These are phyloP conservation scores for Dictyostelium firmibasis DNA, from an alignment of 78 protist species.

Conservation along the genomic window DNA sequence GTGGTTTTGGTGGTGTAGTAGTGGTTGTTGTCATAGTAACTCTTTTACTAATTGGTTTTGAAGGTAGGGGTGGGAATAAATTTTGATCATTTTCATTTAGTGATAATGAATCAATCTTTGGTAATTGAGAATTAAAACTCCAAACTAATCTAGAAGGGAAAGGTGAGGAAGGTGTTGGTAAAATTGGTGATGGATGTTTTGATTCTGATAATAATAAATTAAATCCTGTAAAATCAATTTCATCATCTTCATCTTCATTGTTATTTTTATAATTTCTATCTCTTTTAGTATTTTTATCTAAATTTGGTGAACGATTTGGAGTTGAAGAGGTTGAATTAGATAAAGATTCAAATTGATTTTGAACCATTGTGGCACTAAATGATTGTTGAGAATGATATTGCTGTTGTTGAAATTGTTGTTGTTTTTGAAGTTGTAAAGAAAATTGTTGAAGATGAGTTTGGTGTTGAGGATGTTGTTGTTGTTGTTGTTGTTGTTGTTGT, in stretches of 20 bases:
- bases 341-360: neutral
- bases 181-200: neutral
- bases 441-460: neutral
- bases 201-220: neutral
- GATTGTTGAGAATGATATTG: neutral
- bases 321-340: conserved; percentile 8
- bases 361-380: neutral
- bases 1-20: neutral
- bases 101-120: neutral
- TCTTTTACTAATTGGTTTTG: neutral
- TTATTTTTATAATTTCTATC: neutral
- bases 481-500: neutral
- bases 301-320: neutral
- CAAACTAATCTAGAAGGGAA: neutral
- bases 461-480: neutral
- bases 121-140: neutral
- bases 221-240: neutral
- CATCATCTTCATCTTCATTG: neutral
- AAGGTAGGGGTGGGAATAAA: conserved; percentile 2
- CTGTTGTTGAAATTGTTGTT: neutral
- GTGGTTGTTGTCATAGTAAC: neutral
- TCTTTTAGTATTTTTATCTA: neutral
- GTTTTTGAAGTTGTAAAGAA: neutral
- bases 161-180: neutral
- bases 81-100: neutral